Evolutionary conservation across 2,329 filamentous ascomycete species (phyloP).

Genomic region (Curvularia sp.): DNA sequence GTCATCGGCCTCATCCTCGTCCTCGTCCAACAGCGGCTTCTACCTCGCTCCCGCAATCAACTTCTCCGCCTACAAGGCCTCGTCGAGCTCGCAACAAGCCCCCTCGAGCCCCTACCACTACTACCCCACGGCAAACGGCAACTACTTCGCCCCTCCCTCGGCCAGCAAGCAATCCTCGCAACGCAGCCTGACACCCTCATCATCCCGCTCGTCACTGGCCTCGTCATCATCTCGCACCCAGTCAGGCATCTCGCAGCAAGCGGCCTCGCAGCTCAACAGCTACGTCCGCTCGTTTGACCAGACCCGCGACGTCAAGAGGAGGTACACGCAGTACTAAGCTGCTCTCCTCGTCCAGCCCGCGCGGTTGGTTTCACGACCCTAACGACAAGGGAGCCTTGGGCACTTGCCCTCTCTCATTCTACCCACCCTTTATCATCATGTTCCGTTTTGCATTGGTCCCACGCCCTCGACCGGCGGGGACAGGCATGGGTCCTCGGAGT

Average conservation of each 20-base stretch:
- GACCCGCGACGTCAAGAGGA: slow-evolving; percentile 65
- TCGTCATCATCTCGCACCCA: slow-evolving; percentile 66
- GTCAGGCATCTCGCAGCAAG: slow-evolving; percentile 73
- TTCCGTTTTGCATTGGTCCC: slow-evolving; percentile 16
- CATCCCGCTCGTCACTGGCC: slow-evolving; percentile 82
- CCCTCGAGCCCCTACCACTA: slow-evolving; percentile 55
- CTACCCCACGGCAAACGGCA: slow-evolving; percentile 44
- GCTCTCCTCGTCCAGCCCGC: neutral
- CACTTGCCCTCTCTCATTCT: slow-evolving; percentile 18
- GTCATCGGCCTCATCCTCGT: slow-evolving; percentile 60
- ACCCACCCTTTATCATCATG: slow-evolving; percentile 2
- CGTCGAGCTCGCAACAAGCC: slow-evolving; percentile 56
- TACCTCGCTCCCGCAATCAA: slow-evolving; percentile 77
- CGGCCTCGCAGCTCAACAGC: slow-evolving; percentile 78
- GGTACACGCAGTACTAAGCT: slow-evolving; percentile 45
- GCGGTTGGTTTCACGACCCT: slow-evolving; percentile 30
- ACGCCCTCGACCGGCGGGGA: slow-evolving; percentile 16
- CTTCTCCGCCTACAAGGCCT: slow-evolving; percentile 70
- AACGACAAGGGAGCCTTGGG: slow-evolving; percentile 21
- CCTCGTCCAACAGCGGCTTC: slow-evolving; percentile 63
- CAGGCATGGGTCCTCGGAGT: slow-evolving; percentile 32
- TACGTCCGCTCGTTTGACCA: slow-evolving; percentile 92
- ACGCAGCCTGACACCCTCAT: slow-evolving; percentile 64
- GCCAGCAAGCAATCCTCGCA: slow-evolving; percentile 42
- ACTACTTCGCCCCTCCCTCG: slow-evolving; percentile 48